A percentile compares a stretch with the other conserved stretches of the same genome.
Conservation (phyloP, 257 asterid species). For the Plantago elongata region DNA sequence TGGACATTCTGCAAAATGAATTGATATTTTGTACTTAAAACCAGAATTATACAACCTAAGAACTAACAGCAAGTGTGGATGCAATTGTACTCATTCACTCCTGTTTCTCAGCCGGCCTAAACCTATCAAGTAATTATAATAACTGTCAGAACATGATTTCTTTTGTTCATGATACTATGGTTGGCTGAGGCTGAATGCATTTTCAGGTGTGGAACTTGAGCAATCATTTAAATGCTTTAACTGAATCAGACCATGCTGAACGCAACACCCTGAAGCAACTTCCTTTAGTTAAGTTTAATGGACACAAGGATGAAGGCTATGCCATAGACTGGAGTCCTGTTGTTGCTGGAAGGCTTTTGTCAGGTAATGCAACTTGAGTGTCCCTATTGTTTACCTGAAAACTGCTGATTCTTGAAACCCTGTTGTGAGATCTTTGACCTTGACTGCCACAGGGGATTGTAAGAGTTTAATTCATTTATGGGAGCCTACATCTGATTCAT, state of each 20-base stretch:
- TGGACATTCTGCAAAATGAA: no score
- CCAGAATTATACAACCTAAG: no score
- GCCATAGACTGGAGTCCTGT: constrained; percentile 96
- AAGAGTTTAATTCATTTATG: constrained; percentile 72
- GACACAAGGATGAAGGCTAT: constrained; percentile 96
- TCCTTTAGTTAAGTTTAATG: constrained; percentile 65
- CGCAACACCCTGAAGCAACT: constrained; percentile 48
- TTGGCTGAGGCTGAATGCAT: neutral
- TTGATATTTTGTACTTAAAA: no score
- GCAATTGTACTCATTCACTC: no score
- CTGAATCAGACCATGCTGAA: constrained; percentile 52
- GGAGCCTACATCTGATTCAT: constrained; percentile 79
- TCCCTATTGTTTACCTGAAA: neutral
- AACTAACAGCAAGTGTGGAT: no score
- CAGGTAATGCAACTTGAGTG: constrained; percentile 41
- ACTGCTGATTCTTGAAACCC: constrained; percentile 15
- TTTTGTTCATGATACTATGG: constrained; percentile 9
- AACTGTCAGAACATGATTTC: neutral
- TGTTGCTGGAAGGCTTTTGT: constrained; percentile 81
- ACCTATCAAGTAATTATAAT: neutral
- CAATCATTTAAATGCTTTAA: constrained; percentile 64
- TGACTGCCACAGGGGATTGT: constrained; percentile 64
- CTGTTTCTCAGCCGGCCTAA: no score
- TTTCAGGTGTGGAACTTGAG: constrained; percentile 93
- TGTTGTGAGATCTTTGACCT: constrained; percentile 4